phyloP scores from a whole-genome alignment of 2,329 filamentous ascomycete species.

The Blastomyces parvus region DNA sequence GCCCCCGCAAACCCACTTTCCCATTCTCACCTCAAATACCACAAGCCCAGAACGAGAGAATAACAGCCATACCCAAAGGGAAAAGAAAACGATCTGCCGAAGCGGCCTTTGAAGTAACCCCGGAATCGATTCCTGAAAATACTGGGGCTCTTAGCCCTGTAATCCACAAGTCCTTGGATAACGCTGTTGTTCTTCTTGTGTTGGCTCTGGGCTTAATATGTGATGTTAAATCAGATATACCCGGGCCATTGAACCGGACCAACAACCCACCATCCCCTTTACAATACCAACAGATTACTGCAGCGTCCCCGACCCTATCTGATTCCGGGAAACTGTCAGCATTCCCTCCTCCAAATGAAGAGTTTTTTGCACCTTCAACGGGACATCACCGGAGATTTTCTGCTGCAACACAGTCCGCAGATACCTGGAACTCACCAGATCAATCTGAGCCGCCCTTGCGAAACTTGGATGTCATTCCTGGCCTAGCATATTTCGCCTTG shows the following conservation, averaged over 20 bases:
- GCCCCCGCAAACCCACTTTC: constrained; percentile 18
- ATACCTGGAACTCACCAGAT: constrained; percentile 15
- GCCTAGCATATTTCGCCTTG: constrained; percentile 78
- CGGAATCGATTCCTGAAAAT: background rate
- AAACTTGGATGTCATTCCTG: constrained; percentile 80
- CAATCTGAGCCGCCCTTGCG: constrained; percentile 27
- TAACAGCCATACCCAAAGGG: constrained; percentile 12
- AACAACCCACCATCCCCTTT: constrained; percentile 13
- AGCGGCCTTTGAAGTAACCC: constrained; percentile 5
- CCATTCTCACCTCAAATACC: background rate
- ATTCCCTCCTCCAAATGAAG: constrained; percentile 2
- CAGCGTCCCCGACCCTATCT: background rate
- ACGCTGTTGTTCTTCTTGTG: constrained; percentile 71
- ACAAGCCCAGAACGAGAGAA: background rate
- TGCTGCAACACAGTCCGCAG: constrained; percentile 10
- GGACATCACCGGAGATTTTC: constrained; percentile 13
- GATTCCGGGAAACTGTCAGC: background rate
- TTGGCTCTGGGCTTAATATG: constrained; percentile 83
- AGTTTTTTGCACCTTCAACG: background rate
- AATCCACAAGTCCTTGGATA: constrained; percentile 58
- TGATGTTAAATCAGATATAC: constrained; percentile 40
- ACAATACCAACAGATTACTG: constrained; percentile 11
- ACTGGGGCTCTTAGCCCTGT: constrained; percentile 11
- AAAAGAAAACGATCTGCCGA: constrained; percentile 17
- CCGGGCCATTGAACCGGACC: constrained; percentile 40